A percentile compares a stretch with the other conserved stretches of the same genome.
Conservation (phyloP, 1,284 basidiomycete species). For the Puccinia hordei region DNA sequence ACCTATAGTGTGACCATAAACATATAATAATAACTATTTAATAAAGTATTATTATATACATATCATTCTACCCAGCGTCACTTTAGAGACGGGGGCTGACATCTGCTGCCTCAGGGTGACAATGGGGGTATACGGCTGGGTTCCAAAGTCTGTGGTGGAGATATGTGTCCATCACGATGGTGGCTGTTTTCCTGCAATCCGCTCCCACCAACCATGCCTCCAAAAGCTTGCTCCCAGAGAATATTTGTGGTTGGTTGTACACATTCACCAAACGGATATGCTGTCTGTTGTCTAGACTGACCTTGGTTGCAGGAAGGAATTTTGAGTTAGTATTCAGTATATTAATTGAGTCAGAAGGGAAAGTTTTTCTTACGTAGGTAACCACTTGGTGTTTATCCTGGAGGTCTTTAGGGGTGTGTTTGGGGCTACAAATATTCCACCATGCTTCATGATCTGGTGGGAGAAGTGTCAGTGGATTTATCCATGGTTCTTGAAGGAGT, state of each 20-base stretch:
- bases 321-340: not conserved
- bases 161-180: conserved; percentile 16
- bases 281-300: not conserved
- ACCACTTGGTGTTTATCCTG: not conserved
- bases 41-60: no score
- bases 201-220: not conserved
- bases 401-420: not conserved
- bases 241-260: not conserved
- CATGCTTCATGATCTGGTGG: conserved; percentile 23
- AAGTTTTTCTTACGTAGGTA: not conserved
- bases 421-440: conserved; percentile 8
- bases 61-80: no score
- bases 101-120: no score
- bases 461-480: conserved; percentile 3
- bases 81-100: no score
- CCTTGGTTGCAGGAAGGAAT: not conserved
- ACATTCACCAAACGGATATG: not conserved
- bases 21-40: no score
- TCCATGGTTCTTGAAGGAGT: no score
- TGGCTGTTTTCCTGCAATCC: not conserved
- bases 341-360: not conserved
- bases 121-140: no score
- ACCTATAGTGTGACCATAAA: no score
- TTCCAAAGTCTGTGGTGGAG: conserved; percentile 37
- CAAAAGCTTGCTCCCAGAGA: not conserved